A percentile compares a stretch with the other conserved stretches of the same genome.
These are phyloP conservation scores for Dactylonectria estremocensis DNA, from an alignment of 2,329 filamentous ascomycete species.

Conservation along the genomic window DNA sequence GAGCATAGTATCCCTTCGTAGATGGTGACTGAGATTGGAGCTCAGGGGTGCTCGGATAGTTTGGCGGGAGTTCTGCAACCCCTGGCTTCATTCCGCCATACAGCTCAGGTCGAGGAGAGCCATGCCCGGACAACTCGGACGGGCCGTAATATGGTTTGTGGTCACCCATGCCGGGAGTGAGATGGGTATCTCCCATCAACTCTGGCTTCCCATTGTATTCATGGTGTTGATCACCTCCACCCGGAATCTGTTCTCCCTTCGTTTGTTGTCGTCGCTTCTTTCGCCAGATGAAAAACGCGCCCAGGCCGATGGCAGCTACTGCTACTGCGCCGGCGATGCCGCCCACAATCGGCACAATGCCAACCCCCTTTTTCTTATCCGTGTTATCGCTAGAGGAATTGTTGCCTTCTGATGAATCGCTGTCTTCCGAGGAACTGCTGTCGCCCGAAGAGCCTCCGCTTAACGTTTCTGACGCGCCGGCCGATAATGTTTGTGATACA, in stretches of 20 bases:
- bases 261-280: constrained; percentile 49
- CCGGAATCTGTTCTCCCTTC: constrained; percentile 42
- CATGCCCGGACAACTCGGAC: constrained; percentile 45
- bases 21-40: constrained; percentile 42
- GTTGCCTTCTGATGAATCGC: constrained; percentile 7
- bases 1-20: constrained; percentile 33
- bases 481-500: constrained; percentile 29
- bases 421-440: constrained; percentile 3
- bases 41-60: constrained; percentile 46
- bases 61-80: constrained; percentile 43
- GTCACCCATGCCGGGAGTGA: constrained; percentile 8
- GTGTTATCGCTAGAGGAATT: constrained; percentile 27
- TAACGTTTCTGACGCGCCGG: constrained; percentile 31
- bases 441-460: constrained; percentile 15
- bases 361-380: constrained; percentile 28
- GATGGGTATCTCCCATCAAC: constrained; percentile 41
- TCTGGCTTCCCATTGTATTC: constrained; percentile 54
- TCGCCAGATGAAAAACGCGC: constrained; percentile 56
- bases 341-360: constrained; percentile 54
- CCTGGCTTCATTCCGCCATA: constrained; percentile 41
- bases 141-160: constrained; percentile 31
- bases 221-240: constrained; percentile 31
- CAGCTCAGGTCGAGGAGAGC: constrained; percentile 42
- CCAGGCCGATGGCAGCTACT: constrained; percentile 47
- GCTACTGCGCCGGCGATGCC: constrained; percentile 49